A percentile compares a stretch with the other conserved stretches of the same genome.
phyloP scores from a whole-genome alignment of 345 rosid species.

The Pugionium cornutum region DNA sequence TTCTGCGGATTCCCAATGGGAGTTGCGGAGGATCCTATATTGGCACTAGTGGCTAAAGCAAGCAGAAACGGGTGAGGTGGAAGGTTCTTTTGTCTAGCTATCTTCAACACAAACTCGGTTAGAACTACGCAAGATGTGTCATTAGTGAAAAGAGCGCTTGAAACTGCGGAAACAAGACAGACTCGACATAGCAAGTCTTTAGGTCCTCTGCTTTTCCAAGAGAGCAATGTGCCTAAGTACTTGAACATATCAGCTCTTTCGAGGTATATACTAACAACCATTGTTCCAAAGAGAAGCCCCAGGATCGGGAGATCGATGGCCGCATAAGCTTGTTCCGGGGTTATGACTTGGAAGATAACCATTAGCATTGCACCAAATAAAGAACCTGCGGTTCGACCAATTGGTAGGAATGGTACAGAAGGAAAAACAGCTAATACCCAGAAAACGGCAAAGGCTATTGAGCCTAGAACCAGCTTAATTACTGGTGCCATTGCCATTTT shows the following conservation, averaged over 20 bases:
- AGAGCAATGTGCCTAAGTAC: constrained; percentile 66
- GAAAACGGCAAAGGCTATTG: constrained; percentile 66
- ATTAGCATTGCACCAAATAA: constrained; percentile 81
- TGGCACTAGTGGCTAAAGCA: constrained; percentile 83
- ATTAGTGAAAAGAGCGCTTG: constrained; percentile 86
- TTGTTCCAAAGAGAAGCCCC: constrained; percentile 85
- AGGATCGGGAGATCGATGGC: constrained; percentile 84
- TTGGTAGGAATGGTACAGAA: constrained; percentile 68
- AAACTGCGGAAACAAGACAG: constrained; percentile 68
- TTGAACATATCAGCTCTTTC: constrained; percentile 82
- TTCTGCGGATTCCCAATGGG: constrained; percentile 93
- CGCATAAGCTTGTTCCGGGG: constrained; percentile 74
- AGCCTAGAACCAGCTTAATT: constrained; percentile 59
- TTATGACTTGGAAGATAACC: constrained; percentile 70
- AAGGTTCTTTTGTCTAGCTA: constrained; percentile 76
- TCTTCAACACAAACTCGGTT: constrained; percentile 79
- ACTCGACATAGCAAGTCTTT: constrained; percentile 70
- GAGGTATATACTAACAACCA: constrained; percentile 82
- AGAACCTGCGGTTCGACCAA: constrained; percentile 92
- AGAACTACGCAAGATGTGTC: constrained; percentile 79
- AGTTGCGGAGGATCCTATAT: constrained; percentile 84
- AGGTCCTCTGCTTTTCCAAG: constrained; percentile 73
- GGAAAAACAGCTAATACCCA: constrained; percentile 90
- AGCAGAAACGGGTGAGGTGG: constrained; percentile 80
- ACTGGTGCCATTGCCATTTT: constrained; percentile 64